Evolutionary conservation across 2,329 filamentous ascomycete species (phyloP), one percentile per base, ranked within the genome.

Genomic region (Phialophora macrospora): DNA sequence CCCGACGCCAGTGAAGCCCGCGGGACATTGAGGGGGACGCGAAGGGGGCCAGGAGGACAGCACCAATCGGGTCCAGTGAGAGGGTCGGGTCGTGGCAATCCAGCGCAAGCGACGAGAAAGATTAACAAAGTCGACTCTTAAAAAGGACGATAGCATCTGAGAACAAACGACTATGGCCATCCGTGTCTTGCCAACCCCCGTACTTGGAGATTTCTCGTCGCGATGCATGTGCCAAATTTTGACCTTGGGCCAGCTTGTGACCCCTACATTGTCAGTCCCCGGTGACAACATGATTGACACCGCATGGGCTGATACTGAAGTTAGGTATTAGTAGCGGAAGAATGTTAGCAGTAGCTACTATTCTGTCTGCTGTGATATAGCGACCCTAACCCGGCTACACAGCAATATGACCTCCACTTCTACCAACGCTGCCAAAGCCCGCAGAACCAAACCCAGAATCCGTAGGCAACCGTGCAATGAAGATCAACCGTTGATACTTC

Each of bases 1-100:
- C 32, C 54, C 58, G 3, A 60, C 46, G 8, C 57, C 62, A 1
- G 24, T 49, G 48, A 66, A 57, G 49, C 44, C 54, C 28, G 52
- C 48, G 20, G 52, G 59, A 26, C 55, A 34, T 55, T 49, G 54
- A 48, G 41, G 17, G 14, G 26, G 17, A 26, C 17, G 46, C 32
- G 7, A 12, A 34, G 8, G 32, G 8, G 32, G 32, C 32, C 9
- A 34, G 9, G 32, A 34, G 3, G 32, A 12, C 9, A 8, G 30
- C 30, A 30, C 30, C 34, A 5, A 17, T 41, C 38, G 34, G 12
- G 6, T 41, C 1, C 38, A 44, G 17, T n/a, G 38, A n/a, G 17
- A 8, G 38, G 17, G 17, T 7, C 17, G 17, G 17, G 5, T 14
- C 6, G 38, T 44, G 38, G 7, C n/a, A n/a, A 44, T n/a, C 17